Base-by-base conservation (phyloP, 148 eudicot genomes). In the Vaccinium myrtillus region DNA sequence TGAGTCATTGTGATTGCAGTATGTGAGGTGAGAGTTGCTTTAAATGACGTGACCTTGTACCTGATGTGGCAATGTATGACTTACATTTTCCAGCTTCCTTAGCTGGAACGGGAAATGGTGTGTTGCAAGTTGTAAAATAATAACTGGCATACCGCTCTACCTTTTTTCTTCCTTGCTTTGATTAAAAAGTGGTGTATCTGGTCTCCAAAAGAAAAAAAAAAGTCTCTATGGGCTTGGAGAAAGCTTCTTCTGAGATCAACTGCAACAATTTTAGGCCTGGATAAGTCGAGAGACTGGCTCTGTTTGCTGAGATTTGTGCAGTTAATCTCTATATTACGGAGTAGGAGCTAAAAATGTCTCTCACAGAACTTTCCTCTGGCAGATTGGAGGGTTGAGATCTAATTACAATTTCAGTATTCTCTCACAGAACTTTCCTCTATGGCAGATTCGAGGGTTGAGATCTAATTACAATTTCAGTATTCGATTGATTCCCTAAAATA, bases 11-110 rank as follows among this genome's bases (percentile, higher is more conserved):
- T 16, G 14, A 11, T 14, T 55, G 30, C 69, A 63, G 1, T n/a
- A n/a, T 63, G 69, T 63, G 53, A 53, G 53, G 80, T 23, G 80
- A 27, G 21, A 53, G 61, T 51, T 78, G 39, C 80, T 78, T 53
- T 15, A 15, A 53, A 13, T 21, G 54, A 78, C 7, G 61, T 78
- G 61, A 23, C 21, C 6, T 78, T 51, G 80, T 53, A 32, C 80
- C 23, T 77, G 56, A 50, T 77, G 80, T 50, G 25, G 58, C 23
- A 50, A 49, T 54, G 58, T 50, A 23, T 77, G 58, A 77, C 27
- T 58, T 75, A n/a, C 48, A 46, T 75, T 46, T 75, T 46, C 6
- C 27, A 14, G 30, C 48, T 75, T 0, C 25, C 19, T 75, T 5
- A 12, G 51, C 9, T 8, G 13, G 8, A 19, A 6, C 7, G 12